phyloP scores from a whole-genome alignment of 345 rosid genomes.

The Eucalyptus tenuipes region DNA sequence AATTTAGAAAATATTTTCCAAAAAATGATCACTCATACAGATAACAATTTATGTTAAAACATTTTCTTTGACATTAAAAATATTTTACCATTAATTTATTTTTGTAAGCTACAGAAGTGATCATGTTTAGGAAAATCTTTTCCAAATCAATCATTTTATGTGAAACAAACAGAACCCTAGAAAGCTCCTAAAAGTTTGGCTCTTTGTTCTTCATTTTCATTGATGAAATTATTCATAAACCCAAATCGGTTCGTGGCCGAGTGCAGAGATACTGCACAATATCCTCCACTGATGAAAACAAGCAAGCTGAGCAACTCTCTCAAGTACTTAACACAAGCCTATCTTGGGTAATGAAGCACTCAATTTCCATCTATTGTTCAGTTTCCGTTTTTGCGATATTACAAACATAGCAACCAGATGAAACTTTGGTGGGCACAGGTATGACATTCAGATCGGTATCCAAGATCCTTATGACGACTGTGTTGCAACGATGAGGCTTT shows the following conservation, averaged over 20 bases:
- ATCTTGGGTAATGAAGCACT: conserved; percentile 49
- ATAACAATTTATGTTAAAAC: background rate
- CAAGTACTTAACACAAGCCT: conserved; percentile 74
- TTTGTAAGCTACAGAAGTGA: too few species aligned
- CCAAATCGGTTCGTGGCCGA: background rate
- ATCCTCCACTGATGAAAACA: conserved; percentile 91
- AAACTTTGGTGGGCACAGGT: conserved; percentile 13
- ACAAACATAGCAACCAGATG: background rate
- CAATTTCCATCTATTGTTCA: background rate
- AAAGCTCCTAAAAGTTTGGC: background rate
- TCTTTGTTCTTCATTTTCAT: background rate
- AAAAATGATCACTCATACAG: background rate
- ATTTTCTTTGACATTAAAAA: background rate
- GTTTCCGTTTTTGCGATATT: background rate
- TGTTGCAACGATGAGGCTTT: conserved; percentile 85
- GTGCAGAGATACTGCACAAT: conserved; percentile 70
- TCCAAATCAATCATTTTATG: too few species aligned
- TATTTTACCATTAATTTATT: background rate
- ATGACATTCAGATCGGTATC: conserved; percentile 64
- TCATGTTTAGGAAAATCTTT: background rate
- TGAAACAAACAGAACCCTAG: background rate
- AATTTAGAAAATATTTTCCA: background rate
- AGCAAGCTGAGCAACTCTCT: conserved; percentile 95
- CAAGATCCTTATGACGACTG: conserved; percentile 87
- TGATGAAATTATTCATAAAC: background rate